Base-by-base conservation (phyloP, 148 eudicot genomes). In the Fagopyrum esculentum region DNA sequence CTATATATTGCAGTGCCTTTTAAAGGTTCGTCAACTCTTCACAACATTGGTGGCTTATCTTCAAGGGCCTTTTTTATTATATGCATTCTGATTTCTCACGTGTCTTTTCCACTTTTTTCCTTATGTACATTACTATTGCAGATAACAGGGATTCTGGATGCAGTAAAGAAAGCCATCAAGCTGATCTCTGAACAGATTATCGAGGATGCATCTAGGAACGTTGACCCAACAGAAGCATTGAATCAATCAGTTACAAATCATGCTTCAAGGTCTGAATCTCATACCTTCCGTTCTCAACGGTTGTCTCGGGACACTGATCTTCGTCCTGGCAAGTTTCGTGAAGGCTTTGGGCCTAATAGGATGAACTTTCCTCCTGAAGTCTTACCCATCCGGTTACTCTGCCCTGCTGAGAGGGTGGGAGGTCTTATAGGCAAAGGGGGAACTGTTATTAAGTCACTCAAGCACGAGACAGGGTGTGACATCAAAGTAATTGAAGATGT, bases 381-480 rank as follows among this genome's bases (percentile, higher is more conserved):
- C 56, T 44, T 95, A 49, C 82, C 85, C 48, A 88, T 87, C 74
- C 85, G 94, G 69, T 81, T 95, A 73, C 78, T 92, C 52, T 95
- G 99, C 75, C 86, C 88, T 75, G 90, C 82, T 78, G 93, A 90
- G 74, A 90, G 89, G 82, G 90, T 87, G 15, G 99, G 99, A 30
- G 91, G 89, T 76, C 86, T 95, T 70, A 95, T 95, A 78, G 99
- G 99, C 72, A 95, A 92, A 80, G 99, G 96, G 26, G 99, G 97
- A 73, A 83, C 79, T 66, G 81, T 95, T 40, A 84, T 95, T 45
- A 92, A 75, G 82, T 74, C 86, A 47, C 83, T 95, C 43, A 91
- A 89, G 85, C 87, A 89, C 69, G 97, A 95, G 85, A 86, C 92
- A 74, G 96, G 97, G 9, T 95, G 99, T 85, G 96, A 95, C 73